Evolutionary conservation across 345 rosid genomes (phyloP).

Genomic region (Dipteronia dyeriana): DNA sequence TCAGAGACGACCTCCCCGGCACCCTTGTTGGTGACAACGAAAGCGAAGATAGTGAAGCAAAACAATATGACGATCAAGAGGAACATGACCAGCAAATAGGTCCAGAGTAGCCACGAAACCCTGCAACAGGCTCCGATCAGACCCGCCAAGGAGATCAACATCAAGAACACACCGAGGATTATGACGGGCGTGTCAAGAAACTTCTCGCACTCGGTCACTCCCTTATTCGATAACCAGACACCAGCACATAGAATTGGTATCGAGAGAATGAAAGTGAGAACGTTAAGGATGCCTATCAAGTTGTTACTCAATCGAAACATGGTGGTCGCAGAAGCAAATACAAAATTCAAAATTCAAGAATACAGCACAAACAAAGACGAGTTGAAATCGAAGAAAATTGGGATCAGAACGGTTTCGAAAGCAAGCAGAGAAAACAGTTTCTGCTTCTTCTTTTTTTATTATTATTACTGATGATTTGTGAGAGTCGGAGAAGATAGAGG

Average conservation of each 20-base stretch:
- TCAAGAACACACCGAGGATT: slow-evolving; percentile 71
- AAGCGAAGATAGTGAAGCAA: slow-evolving; percentile 80
- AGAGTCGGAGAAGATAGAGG: background rate
- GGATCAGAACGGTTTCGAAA: no score
- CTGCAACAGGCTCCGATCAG: slow-evolving; percentile 86
- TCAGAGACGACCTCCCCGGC: slow-evolving; percentile 59
- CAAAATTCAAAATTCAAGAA: no score
- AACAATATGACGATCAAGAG: slow-evolving; percentile 57
- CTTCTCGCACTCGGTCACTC: slow-evolving; percentile 70
- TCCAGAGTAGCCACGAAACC: slow-evolving; percentile 77
- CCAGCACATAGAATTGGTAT: slow-evolving; percentile 76
- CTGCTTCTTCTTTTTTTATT: no score
- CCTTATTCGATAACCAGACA: slow-evolving; percentile 67
- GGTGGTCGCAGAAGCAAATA: background rate
- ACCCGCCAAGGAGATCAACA: slow-evolving; percentile 74
- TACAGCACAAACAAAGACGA: background rate
- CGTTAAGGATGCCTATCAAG: slow-evolving; percentile 74
- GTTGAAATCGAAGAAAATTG: no score
- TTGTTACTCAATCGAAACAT: slow-evolving; percentile 65
- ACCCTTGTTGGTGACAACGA: slow-evolving; percentile 78
- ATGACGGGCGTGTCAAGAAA: slow-evolving; percentile 76
- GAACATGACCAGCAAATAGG: slow-evolving; percentile 76
- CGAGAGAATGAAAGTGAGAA: slow-evolving; percentile 70
- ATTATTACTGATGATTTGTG: background rate
- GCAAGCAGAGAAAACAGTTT: background rate